phyloP scores from a whole-genome alignment of 345 rosid species.

The Excoecaria cochinchinensis region DNA sequence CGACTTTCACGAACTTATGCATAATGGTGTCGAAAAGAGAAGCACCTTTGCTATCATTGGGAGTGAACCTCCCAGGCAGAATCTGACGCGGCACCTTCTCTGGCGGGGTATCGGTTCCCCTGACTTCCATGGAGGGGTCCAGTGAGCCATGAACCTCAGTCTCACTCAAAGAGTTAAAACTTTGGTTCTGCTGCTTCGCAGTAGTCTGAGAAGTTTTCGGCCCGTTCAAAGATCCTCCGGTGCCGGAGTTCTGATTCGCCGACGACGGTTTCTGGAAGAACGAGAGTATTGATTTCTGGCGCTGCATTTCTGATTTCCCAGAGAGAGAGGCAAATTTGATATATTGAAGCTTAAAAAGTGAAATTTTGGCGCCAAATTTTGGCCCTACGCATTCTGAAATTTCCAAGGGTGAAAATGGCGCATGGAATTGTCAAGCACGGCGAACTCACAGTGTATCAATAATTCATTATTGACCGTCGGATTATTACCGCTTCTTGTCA shows the following conservation, averaged over 20 bases:
- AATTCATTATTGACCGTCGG: not conserved
- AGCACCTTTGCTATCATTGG: constrained; percentile 38
- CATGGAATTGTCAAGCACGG: not conserved
- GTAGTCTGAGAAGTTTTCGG: constrained; percentile 23
- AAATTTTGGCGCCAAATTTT: constrained; percentile 21
- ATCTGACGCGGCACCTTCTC: constrained; percentile 83
- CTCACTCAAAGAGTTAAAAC: constrained; percentile 13
- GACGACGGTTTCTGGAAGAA: constrained; percentile 63
- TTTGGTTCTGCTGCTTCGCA: constrained; percentile 25
- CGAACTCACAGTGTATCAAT: not conserved
- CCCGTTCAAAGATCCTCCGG: constrained; percentile 19
- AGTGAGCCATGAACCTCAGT: constrained; percentile 18
- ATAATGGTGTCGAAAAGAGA: constrained; percentile 74
- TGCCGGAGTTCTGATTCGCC: constrained; percentile 33
- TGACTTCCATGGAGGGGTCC: constrained; percentile 45
- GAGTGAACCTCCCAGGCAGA: constrained; percentile 38
- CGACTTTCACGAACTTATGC: constrained; percentile 83
- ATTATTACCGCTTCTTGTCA: not conserved
- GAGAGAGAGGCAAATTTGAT: not conserved
- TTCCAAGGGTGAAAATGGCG: constrained; percentile 1
- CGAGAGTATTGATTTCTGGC: constrained; percentile 72
- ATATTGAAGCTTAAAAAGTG: not conserved
- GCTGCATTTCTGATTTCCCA: constrained; percentile 51
- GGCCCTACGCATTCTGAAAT: not conserved
- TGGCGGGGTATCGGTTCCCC: constrained; percentile 85